phyloP scores from a whole-genome alignment of 169 alveolate species.

The Plasmodium vinckei region DNA sequence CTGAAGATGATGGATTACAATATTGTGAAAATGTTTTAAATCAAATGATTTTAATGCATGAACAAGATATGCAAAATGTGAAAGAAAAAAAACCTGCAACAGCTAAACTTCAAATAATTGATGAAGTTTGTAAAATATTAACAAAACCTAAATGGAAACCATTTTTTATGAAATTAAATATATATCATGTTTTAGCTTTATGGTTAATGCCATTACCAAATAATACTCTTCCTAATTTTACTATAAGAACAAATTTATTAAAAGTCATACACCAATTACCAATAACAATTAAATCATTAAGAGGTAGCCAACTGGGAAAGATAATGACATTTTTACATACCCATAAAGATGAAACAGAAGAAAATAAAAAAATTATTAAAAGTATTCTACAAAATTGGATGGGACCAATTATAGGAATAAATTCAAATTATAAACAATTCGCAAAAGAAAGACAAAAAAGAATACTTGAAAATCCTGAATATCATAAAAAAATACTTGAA shows the following conservation, averaged over 20 bases:
- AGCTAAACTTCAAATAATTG: slow-evolving; percentile 86
- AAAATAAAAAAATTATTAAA: slow-evolving; percentile 85
- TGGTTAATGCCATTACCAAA: slow-evolving; percentile 88
- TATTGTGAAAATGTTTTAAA: slow-evolving; percentile 72
- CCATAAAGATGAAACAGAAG: slow-evolving; percentile 87
- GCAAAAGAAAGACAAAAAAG: slow-evolving; percentile 74
- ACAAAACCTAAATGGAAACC: slow-evolving; percentile 88
- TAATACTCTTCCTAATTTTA: slow-evolving; percentile 88
- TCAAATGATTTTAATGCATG: slow-evolving; percentile 82
- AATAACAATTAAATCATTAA: slow-evolving; percentile 83
- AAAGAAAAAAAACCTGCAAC: slow-evolving; percentile 87
- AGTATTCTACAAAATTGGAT: slow-evolving; percentile 88
- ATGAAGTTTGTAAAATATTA: slow-evolving; percentile 81
- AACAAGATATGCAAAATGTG: slow-evolving; percentile 80
- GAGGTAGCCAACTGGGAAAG: slow-evolving; percentile 89
- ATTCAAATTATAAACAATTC: slow-evolving; percentile 79
- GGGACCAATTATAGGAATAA: slow-evolving; percentile 86
- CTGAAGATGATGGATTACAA: slow-evolving; percentile 70
- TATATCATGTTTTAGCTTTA: slow-evolving; percentile 85
- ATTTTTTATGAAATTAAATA: slow-evolving; percentile 87
- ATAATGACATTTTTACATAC: slow-evolving; percentile 86
- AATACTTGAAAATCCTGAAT: slow-evolving; percentile 72
- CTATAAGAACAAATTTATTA: slow-evolving; percentile 85
- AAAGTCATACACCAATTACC: slow-evolving; percentile 85
- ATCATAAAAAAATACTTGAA: slow-evolving; percentile 67